A percentile compares a stretch with the other conserved stretches of the same genome.
These are phyloP conservation scores for Picochlorum sp. DNA, from an alignment of 139 green algal genomes.

Conservation along the genomic window DNA sequence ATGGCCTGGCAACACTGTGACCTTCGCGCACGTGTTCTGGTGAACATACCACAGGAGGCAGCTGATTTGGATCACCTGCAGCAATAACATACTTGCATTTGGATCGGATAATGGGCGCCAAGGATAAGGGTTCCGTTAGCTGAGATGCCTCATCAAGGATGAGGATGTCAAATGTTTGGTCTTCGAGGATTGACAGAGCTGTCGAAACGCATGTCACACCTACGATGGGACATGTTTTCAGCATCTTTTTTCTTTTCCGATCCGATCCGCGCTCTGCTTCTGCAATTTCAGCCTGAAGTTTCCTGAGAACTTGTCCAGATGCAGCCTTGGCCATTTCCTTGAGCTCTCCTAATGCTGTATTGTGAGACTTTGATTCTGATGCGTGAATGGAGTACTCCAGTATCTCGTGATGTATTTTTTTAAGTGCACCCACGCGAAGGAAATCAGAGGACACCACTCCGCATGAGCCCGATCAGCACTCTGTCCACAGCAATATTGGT, in stretches of 20 bases:
- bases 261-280: conserved; percentile 41
- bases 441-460: conserved; percentile 40
- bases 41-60: conserved; percentile 64
- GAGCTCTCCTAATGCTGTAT: conserved; percentile 40
- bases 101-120: conserved; percentile 52
- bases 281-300: conserved; percentile 22
- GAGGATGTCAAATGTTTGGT: conserved; percentile 57
- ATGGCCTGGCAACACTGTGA: conserved; percentile 54
- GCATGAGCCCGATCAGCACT: conserved; percentile 43
- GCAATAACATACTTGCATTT: conserved; percentile 57
- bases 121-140: conserved; percentile 73
- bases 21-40: conserved; percentile 30
- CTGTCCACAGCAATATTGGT: conserved; percentile 85
- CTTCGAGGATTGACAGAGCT: conserved; percentile 40
- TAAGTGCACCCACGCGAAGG: conserved; percentile 62
- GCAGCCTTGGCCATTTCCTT: conserved; percentile 42
- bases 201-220: conserved; percentile 67
- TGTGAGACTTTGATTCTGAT: conserved; percentile 18
- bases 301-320: conserved; percentile 4
- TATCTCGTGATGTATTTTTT: conserved; percentile 54
- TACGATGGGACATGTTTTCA: conserved; percentile 58
- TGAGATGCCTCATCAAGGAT: conserved; percentile 78
- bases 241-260: conserved; percentile 33
- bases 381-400: conserved; percentile 61
- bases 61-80: conserved; percentile 76